Evolutionary conservation across 495 filamentous ascomycete species (phyloP).

Genomic region (Annulohypoxylon bovei): DNA sequence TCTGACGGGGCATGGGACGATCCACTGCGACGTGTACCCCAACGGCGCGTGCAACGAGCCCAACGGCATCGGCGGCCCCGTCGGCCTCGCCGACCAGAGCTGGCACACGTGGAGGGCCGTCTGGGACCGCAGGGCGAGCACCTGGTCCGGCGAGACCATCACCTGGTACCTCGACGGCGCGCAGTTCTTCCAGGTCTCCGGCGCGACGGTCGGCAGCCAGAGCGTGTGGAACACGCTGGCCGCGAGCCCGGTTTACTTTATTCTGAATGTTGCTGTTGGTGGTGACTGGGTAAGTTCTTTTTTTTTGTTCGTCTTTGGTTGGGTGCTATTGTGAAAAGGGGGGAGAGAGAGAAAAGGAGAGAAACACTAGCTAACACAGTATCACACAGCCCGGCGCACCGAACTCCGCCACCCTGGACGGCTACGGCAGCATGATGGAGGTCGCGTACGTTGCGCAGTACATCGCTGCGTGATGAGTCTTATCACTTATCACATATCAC

Average conservation of each 20-base stretch:
- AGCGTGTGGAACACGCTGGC: conserved; percentile 53
- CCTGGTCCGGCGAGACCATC: conserved; percentile 56
- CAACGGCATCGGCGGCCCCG: conserved; percentile 48
- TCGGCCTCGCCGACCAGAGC: conserved; percentile 51
- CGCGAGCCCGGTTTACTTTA: conserved; percentile 53
- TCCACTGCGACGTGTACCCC: conserved; percentile 57
- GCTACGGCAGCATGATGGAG: conserved; percentile 59
- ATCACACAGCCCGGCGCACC: conserved; percentile 51
- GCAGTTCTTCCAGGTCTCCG: conserved; percentile 54
- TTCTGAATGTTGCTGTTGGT: conserved; percentile 63
- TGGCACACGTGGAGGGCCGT: conserved; percentile 60
- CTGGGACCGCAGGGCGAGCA: conserved; percentile 52
- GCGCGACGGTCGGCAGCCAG: conserved; percentile 48
- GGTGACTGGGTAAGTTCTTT: conserved; percentile 56
- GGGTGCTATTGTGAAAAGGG: too few relatives aligned
- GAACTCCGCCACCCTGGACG: conserved; percentile 49
- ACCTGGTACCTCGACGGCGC: conserved; percentile 59
- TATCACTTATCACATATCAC: neutral
- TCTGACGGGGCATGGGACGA: conserved; percentile 56
- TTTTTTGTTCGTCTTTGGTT: neutral
- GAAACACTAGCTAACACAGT: conserved; percentile 22
- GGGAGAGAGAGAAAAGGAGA: neutral
- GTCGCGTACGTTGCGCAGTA: conserved; percentile 58
- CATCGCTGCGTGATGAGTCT: conserved; percentile 16
- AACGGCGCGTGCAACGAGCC: conserved; percentile 60